Percentiles rank a stretch among this genome's conserved stretches.
phyloP scores from a whole-genome alignment of 768 basidiomycete species.

The Dictyophora rubrovolvata region DNA sequence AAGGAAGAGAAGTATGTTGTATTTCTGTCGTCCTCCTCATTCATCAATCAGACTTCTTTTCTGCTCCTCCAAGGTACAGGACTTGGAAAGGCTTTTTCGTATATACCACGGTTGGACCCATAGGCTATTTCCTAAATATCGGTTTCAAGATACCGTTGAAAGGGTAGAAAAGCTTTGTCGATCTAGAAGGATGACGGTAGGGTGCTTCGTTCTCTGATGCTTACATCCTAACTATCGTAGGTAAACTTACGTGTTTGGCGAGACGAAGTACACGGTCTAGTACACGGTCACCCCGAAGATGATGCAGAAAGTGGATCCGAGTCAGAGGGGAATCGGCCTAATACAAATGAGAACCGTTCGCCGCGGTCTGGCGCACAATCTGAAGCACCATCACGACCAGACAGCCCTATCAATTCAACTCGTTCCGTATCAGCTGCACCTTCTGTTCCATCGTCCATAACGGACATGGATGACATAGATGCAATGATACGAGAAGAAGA shows the following conservation, averaged over 20 bases:
- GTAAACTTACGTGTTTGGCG: conserved; percentile 67
- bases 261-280: conserved; percentile 37
- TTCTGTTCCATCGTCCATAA: conserved; percentile 29
- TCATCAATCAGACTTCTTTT: neutral
- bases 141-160: conserved; percentile 77
- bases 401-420: conserved; percentile 3
- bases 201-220: conserved; percentile 13
- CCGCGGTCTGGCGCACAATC: neutral
- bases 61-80: conserved; percentile 43
- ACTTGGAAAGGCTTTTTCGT: conserved; percentile 70
- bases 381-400: conserved; percentile 9
- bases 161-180: conserved; percentile 85
- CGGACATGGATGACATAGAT: conserved; percentile 35
- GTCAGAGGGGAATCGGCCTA: neutral
- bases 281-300: conserved; percentile 9
- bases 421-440: conserved; percentile 19
- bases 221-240: conserved; percentile 24
- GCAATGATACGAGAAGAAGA: conserved; percentile 39
- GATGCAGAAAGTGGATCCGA: conserved; percentile 20
- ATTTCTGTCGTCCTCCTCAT: neutral
- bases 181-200: conserved; percentile 75
- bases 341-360: neutral
- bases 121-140: conserved; percentile 79
- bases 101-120: conserved; percentile 96
- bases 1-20: conserved; percentile 75